Conservation (phyloP, 805 yeast genomes). For the Candida manassasensis region DNA sequence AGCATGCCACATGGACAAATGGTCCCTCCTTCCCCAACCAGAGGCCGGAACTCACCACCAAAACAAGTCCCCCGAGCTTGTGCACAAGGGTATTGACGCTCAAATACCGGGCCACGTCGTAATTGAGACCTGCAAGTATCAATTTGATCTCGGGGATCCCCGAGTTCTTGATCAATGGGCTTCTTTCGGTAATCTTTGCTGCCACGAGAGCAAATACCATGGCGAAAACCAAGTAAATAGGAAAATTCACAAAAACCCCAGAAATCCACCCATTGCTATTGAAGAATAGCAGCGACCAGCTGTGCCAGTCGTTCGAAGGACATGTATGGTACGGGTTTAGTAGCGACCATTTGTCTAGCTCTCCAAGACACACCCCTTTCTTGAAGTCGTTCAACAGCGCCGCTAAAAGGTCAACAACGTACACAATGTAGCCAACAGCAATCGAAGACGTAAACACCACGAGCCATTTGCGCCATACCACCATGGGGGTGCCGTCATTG, state of each 20-base stretch:
- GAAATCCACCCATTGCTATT: conserved; percentile 15
- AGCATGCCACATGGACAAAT: conserved; percentile 70
- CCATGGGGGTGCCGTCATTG: conserved; percentile 5
- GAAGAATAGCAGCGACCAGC: conserved; percentile 32
- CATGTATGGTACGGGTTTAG: conserved; percentile 41
- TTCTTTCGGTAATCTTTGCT: conserved; percentile 24
- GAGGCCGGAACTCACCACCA: conserved; percentile 70
- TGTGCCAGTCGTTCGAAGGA: conserved; percentile 36
- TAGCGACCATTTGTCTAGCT: conserved; percentile 35
- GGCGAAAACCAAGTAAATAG: conserved; percentile 30
- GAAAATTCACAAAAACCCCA: conserved; percentile 27
- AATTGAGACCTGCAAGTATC: conserved; percentile 60
- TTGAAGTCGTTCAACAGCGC: conserved; percentile 49
- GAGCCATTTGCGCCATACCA: conserved; percentile 40
- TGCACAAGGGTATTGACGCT: conserved; percentile 46
- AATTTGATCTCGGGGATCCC: conserved; percentile 76
- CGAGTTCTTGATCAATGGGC: conserved; percentile 34
- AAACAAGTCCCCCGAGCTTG: conserved; percentile 54
- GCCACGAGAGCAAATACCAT: conserved; percentile 20
- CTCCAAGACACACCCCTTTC: conserved; percentile 46
- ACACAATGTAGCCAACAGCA: conserved; percentile 44
- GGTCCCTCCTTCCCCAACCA: conserved; percentile 91
- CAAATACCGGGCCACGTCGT: conserved; percentile 44
- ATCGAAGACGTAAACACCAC: conserved; percentile 43
- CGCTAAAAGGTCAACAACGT: conserved; percentile 45